phyloP scores from a whole-genome alignment of 805 yeast genomes.

The Candida coquimbonensis region DNA sequence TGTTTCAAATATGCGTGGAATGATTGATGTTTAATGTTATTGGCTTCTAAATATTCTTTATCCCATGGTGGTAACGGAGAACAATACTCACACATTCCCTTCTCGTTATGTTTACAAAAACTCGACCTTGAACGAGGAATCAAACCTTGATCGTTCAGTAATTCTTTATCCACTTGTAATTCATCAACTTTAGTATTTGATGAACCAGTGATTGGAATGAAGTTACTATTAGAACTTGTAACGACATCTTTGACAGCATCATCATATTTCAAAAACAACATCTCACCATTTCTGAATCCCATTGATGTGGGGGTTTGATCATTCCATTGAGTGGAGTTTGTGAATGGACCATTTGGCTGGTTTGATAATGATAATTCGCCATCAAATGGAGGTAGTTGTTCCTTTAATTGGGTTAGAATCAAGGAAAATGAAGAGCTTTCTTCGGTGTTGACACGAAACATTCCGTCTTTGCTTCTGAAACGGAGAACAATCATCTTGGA shows the following conservation, averaged over 20 bases:
- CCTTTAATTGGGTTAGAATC: conserved; percentile 35
- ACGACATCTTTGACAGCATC: background rate
- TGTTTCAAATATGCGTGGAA: conserved; percentile 78
- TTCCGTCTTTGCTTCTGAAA: conserved; percentile 81
- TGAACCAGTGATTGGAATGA: background rate
- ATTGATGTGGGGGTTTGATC: conserved; percentile 29
- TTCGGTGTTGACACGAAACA: conserved; percentile 57
- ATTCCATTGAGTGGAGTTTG: conserved; percentile 17
- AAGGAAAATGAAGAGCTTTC: conserved; percentile 35
- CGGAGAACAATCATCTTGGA: conserved; percentile 33
- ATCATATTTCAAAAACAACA: conserved; percentile 32
- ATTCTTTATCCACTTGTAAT: conserved; percentile 54
- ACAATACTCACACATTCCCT: conserved; percentile 98
- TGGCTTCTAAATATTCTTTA: conserved; percentile 59
- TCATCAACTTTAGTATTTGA: conserved; percentile 34
- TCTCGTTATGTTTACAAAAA: conserved; percentile 80
- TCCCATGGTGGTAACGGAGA: conserved; percentile 97
- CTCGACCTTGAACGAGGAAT: conserved; percentile 55
- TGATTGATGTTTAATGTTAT: conserved; percentile 81
- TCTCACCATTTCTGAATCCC: conserved; percentile 43
- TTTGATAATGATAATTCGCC: conserved; percentile 21
- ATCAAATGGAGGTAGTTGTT: conserved; percentile 21
- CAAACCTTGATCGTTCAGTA: conserved; percentile 65
- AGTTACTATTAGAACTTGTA: background rate
- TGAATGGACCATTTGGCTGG: conserved; percentile 19